Evolutionary conservation across 1,284 basidiomycete species (phyloP).

Genomic region (Mixia osmundae): DNA sequence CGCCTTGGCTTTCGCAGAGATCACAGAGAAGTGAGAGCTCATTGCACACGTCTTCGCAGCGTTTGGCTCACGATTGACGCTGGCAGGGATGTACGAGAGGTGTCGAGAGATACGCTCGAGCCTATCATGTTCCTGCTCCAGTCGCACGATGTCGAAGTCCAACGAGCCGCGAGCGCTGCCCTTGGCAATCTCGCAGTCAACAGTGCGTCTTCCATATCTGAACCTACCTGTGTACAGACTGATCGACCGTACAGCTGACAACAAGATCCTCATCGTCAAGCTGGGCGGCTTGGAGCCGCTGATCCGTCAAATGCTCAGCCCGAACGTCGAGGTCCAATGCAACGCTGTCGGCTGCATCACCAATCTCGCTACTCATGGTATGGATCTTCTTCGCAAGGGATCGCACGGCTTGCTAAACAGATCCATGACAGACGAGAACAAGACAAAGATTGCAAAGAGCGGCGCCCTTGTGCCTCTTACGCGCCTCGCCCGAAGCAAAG

Average conservation of each 20-base stretch:
- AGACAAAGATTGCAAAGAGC: slow-evolving; percentile 98
- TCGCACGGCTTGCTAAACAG: no score
- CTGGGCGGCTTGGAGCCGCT: slow-evolving; percentile 92
- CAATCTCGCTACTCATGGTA: slow-evolving; percentile 92
- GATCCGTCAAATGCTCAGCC: slow-evolving; percentile 96
- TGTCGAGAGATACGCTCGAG: slow-evolving; percentile 90
- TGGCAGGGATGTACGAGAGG: slow-evolving; percentile 64
- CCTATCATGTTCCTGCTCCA: slow-evolving; percentile 93
- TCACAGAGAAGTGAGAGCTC: slow-evolving; percentile 65
- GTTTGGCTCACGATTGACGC: neutral
- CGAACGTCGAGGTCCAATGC: slow-evolving; percentile 98
- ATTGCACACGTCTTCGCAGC: neutral
- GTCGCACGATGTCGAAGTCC: slow-evolving; percentile 95
- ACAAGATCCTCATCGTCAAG: slow-evolving; percentile 96
- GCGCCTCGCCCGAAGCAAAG: slow-evolving; percentile 85
- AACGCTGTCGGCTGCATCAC: slow-evolving; percentile 99
- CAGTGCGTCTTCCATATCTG: slow-evolving; percentile 35
- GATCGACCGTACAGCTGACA: slow-evolving; percentile 45
- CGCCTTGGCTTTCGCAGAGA: slow-evolving; percentile 94
- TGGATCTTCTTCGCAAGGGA: no score
- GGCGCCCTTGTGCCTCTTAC: slow-evolving; percentile 93
- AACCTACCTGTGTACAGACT: neutral
- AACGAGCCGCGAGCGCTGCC: slow-evolving; percentile 94
- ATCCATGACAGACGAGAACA: slow-evolving; percentile 99
- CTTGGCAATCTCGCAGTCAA: slow-evolving; percentile 96